phyloP scores from a whole-genome alignment of 2,329 filamentous ascomycete species.

The Huntiella abstrusa region DNA sequence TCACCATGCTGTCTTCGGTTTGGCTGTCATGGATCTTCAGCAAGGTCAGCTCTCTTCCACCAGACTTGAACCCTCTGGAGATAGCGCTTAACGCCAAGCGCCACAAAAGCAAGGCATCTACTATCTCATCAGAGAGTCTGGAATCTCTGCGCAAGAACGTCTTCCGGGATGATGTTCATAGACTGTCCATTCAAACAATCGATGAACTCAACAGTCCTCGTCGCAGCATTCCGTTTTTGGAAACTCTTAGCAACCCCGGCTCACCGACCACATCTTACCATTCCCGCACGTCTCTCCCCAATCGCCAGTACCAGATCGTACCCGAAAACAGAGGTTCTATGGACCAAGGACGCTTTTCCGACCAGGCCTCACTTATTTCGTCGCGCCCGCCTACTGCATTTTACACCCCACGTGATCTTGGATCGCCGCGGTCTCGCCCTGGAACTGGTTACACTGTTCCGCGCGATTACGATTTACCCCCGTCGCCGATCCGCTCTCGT shows the following conservation, averaged over 20 bases:
- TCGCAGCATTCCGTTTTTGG: constrained; percentile 55
- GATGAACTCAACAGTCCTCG: constrained; percentile 16
- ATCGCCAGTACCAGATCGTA: constrained; percentile 34
- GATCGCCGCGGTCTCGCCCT: constrained; percentile 13
- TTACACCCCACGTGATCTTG: constrained; percentile 4
- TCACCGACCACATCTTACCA: constrained; percentile 31
- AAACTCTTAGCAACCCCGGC: constrained; percentile 47
- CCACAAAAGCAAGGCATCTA: constrained; percentile 51
- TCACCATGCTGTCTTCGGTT: constrained; percentile 51
- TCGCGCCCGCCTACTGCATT: constrained; percentile 3
- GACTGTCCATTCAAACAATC: constrained; percentile 2
- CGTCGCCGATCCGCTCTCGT: constrained; percentile 10
- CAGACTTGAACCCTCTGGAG: constrained; percentile 90
- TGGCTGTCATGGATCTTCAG: constrained; percentile 66
- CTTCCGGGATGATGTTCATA: constrained; percentile 5
- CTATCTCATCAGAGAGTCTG: constrained; percentile 22
- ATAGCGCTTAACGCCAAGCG: constrained; percentile 56
- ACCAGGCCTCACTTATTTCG: constrained; percentile 17
- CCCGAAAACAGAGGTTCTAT: constrained; percentile 17
- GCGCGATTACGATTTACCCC: background rate
- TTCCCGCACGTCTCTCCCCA: constrained; percentile 35
- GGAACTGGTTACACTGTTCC: constrained; percentile 12
- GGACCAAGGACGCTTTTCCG: constrained; percentile 25
- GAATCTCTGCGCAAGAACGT: constrained; percentile 7
- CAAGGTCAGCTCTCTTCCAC: constrained; percentile 63